A percentile compares a stretch with the other conserved stretches of the same genome.
phyloP scores from a whole-genome alignment of 331 rosid genomes.

The Malus hybrid region DNA sequence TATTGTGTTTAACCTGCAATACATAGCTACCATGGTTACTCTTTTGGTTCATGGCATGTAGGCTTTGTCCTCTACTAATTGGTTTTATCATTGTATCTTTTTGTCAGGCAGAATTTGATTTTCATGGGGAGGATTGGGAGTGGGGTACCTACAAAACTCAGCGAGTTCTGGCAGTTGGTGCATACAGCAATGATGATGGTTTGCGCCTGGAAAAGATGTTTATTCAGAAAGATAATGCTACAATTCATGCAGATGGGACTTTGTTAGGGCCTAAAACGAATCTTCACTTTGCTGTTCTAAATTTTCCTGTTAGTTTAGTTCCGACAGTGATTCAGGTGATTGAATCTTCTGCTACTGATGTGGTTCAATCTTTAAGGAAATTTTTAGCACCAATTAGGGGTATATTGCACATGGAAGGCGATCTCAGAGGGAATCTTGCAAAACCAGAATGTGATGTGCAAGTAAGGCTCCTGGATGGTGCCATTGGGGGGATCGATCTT shows the following conservation, averaged over 20 bases:
- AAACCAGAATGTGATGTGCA: conserved; percentile 96
- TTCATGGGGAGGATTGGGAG: conserved; percentile 94
- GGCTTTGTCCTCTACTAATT: conserved; percentile 16
- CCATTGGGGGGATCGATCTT: conserved; percentile 83
- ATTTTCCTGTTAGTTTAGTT: conserved; percentile 82
- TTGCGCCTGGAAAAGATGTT: conserved; percentile 60
- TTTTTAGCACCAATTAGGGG: conserved; percentile 75
- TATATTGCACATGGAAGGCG: conserved; percentile 96
- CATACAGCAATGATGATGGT: conserved; percentile 76
- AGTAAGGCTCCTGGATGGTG: conserved; percentile 93
- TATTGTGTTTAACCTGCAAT: neutral
- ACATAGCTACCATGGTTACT: neutral
- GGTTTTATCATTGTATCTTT: conserved; percentile 16
- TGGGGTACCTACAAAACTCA: conserved; percentile 94
- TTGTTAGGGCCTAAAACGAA: conserved; percentile 77
- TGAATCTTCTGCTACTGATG: conserved; percentile 69
- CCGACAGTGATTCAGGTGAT: conserved; percentile 77
- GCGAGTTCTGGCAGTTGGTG: conserved; percentile 69
- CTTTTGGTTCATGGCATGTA: conserved; percentile 12
- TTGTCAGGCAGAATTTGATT: conserved; percentile 85
- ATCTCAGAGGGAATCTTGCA: conserved; percentile 82
- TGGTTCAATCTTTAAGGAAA: conserved; percentile 59
- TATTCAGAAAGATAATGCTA: conserved; percentile 87
- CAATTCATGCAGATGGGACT: conserved; percentile 93
- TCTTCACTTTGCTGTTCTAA: conserved; percentile 91